phyloP scores from a whole-genome alignment of 2,329 filamentous ascomycete genomes.

The Scortechinia acanthostroma region DNA sequence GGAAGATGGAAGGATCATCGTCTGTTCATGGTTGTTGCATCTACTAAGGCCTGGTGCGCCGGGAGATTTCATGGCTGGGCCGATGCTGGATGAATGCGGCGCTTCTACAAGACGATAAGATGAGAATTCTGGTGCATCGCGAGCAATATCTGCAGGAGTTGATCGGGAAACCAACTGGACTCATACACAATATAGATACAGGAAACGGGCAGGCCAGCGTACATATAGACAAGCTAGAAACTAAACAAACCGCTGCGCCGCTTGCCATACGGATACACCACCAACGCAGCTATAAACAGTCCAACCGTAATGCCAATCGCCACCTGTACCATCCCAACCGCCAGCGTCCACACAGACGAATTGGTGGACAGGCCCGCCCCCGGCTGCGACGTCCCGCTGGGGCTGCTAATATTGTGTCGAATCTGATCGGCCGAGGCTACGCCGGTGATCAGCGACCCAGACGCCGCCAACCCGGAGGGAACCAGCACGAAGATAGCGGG shows the following conservation, averaged over 20 bases:
- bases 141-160: too few relatives aligned
- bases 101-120: too few relatives aligned
- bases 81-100: too few relatives aligned
- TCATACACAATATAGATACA: too few relatives aligned
- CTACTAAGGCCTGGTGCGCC: too few relatives aligned
- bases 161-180: too few relatives aligned
- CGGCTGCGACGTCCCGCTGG: not conserved
- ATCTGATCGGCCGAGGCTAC: conserved; percentile 47
- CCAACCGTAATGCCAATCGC: conserved; percentile 36
- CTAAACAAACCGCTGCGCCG: conserved; percentile 33
- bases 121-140: too few relatives aligned
- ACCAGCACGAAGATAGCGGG: conserved; percentile 77
- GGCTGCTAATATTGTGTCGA: not conserved
- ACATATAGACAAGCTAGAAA: conserved; percentile 20
- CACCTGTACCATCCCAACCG: conserved; percentile 35
- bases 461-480: conserved; percentile 52
- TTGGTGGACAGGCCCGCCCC: not conserved
- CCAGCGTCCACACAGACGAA: conserved; percentile 25
- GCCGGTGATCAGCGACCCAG: conserved; percentile 49
- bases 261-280: conserved; percentile 35
- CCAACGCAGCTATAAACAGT: conserved; percentile 31
- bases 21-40: too few relatives aligned
- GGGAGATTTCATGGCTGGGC: too few relatives aligned
- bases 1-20: too few relatives aligned
- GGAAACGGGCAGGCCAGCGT: too few relatives aligned